These are phyloP conservation scores for Waltiozyma solani DNA, from an alignment of 1,139 yeast genomes.

Conservation along the genomic window DNA sequence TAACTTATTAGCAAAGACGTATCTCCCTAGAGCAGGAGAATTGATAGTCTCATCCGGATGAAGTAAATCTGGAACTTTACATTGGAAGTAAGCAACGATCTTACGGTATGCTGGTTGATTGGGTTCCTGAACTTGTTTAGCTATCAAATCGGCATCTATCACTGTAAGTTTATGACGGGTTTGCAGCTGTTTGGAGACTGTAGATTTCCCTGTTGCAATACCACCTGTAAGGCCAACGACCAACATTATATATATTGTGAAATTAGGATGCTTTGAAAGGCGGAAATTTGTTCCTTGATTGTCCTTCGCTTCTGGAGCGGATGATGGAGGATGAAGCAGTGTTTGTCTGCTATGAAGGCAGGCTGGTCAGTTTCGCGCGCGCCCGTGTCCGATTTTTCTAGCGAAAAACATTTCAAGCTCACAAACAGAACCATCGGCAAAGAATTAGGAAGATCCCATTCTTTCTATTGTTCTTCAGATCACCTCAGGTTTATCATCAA, in stretches of 20 bases:
- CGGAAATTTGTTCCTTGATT: too few relatives aligned
- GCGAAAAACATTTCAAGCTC: too few relatives aligned
- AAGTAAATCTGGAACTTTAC: conserved; percentile 45
- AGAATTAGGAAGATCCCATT: not conserved
- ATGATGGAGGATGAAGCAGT: not conserved
- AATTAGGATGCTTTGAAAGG: not conserved
- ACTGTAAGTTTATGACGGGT: conserved; percentile 46
- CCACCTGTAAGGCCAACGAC: conserved; percentile 94
- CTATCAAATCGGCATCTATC: conserved; percentile 86
- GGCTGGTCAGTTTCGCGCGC: not conserved
- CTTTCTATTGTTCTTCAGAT: too few relatives aligned
- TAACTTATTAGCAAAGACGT: conserved; percentile 60
- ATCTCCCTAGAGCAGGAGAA: conserved; percentile 65
- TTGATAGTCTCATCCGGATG: conserved; percentile 44
- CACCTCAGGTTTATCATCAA: not conserved
- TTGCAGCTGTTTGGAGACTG: conserved; percentile 57
- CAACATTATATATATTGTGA: conserved; percentile 39
- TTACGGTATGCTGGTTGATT: conserved; percentile 60
- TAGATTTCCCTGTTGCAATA: conserved; percentile 90
- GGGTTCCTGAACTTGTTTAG: conserved; percentile 77
- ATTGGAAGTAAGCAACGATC: conserved; percentile 51
- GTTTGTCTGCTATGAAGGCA: too few relatives aligned
- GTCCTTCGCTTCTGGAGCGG: conserved; percentile 1
- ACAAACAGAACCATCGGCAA: too few relatives aligned
- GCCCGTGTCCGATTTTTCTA: too few relatives aligned